A percentile compares a stretch with the other conserved stretches of the same genome.
Evolutionary conservation across 441 rosid species (phyloP).

Genomic region (Erodium texanum): DNA sequence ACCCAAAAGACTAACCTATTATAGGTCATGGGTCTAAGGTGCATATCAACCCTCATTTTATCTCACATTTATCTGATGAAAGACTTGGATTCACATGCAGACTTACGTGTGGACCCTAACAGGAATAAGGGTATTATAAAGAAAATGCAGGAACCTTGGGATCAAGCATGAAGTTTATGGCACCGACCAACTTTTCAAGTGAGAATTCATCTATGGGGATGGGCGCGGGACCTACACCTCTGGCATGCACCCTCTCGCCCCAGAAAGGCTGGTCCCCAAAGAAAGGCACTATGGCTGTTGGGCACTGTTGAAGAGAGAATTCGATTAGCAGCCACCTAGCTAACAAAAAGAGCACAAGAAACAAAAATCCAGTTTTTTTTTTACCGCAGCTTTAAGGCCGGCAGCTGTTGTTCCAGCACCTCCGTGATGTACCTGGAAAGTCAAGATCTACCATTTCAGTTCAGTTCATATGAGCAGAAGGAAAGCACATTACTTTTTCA

Average conservation of each 20-base stretch:
- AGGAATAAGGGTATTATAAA: background rate
- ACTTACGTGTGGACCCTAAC: no score
- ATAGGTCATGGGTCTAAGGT: no score
- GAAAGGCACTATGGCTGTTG: constrained; percentile 39
- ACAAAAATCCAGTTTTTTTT: background rate
- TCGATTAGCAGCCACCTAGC: background rate
- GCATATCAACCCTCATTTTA: no score
- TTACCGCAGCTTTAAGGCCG: constrained; percentile 43
- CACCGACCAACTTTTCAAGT: constrained; percentile 32
- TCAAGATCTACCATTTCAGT: background rate
- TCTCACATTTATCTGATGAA: no score
- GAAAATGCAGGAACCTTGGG: constrained; percentile 22
- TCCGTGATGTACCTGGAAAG: constrained; percentile 35
- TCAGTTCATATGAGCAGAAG: background rate
- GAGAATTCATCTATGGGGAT: constrained; percentile 32
- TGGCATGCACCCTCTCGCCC: constrained; percentile 38
- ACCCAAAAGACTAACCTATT: no score
- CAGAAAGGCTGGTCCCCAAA: constrained; percentile 45
- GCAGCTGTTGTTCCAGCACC: constrained; percentile 48
- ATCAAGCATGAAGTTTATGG: constrained; percentile 34
- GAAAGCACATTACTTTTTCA: background rate
- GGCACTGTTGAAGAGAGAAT: constrained; percentile 24
- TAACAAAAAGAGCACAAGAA: background rate
- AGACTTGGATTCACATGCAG: no score
- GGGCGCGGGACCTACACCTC: constrained; percentile 37